Evolutionary conservation across 176 grass and related monocot species (phyloP).

Genomic region (Melocanna baccifera): DNA sequence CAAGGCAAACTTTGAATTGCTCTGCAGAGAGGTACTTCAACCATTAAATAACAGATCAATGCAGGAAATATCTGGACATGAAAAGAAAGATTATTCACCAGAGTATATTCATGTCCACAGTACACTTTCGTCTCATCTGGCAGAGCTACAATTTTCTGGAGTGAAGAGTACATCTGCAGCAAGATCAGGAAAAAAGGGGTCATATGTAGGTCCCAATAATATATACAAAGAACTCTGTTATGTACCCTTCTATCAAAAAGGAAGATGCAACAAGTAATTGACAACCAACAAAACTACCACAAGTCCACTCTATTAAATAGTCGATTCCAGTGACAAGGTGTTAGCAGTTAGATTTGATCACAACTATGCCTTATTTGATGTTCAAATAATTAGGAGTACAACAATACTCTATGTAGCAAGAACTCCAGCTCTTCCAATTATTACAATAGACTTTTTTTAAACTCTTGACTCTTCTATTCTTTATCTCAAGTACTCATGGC

Average conservation of each 20-base stretch:
- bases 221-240: background rate
- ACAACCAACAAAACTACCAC: slow-evolving; percentile 12
- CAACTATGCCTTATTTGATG: background rate
- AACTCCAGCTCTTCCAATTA: background rate
- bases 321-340: background rate
- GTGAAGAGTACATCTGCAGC: slow-evolving; percentile 86
- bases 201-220: background rate
- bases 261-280: slow-evolving; percentile 19
- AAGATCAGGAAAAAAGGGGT: slow-evolving; percentile 19
- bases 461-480: background rate
- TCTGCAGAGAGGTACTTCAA: slow-evolving; percentile 46
- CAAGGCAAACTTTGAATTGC: slow-evolving; percentile 91
- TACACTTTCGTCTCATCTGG: slow-evolving; percentile 89
- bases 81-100: slow-evolving; percentile 52
- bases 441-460: background rate
- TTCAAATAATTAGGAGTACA: slow-evolving; percentile 8
- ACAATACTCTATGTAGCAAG: background rate
- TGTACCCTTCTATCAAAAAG: background rate
- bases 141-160: slow-evolving; percentile 73
- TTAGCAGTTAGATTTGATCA: slow-evolving; percentile 3
- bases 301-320: background rate
- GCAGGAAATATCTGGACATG: background rate
- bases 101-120: slow-evolving; percentile 95
- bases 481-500: background rate
- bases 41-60: slow-evolving; percentile 26